Conservation (phyloP, 177 flowering plant species). For the Vitis hybrid region DNA sequence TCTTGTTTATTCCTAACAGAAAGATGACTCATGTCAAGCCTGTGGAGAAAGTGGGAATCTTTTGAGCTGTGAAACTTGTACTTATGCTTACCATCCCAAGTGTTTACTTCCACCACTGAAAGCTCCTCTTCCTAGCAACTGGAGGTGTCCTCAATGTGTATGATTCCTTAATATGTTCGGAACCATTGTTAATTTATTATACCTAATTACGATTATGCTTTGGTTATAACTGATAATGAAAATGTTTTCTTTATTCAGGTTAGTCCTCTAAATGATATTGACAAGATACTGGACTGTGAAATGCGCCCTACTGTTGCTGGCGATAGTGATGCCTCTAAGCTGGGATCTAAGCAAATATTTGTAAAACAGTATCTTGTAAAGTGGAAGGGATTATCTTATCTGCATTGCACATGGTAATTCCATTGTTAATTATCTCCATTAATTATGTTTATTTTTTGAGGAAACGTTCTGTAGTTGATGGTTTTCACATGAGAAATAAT, state of each 20-base stretch:
- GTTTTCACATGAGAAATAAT: not conserved
- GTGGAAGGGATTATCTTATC: conserved; percentile 95
- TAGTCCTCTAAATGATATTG: conserved; percentile 88
- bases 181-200: not conserved
- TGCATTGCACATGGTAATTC: conserved; percentile 93
- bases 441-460: not conserved
- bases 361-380: conserved; percentile 97
- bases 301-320: conserved; percentile 85
- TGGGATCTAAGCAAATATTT: conserved; percentile 84
- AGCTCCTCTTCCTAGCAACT: conserved; percentile 55
- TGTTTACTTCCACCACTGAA: conserved; percentile 79
- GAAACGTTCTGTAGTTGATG: not conserved
- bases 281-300: conserved; percentile 92
- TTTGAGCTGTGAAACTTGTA: conserved; percentile 76
- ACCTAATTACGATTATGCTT: not conserved
- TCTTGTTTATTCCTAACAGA: conserved; percentile 37
- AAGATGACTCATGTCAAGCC: conserved; percentile 74
- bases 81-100: conserved; percentile 76
- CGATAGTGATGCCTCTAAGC: conserved; percentile 71
- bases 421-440: not conserved
- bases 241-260: conserved; percentile 50
- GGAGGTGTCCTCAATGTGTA: conserved; percentile 99
- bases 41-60: conserved; percentile 76
- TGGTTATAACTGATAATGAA: conserved; percentile 1
- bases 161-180: conserved; percentile 16